phyloP scores from a whole-genome alignment of 1,139 yeast species.

The Yamadazyma atlantica region DNA sequence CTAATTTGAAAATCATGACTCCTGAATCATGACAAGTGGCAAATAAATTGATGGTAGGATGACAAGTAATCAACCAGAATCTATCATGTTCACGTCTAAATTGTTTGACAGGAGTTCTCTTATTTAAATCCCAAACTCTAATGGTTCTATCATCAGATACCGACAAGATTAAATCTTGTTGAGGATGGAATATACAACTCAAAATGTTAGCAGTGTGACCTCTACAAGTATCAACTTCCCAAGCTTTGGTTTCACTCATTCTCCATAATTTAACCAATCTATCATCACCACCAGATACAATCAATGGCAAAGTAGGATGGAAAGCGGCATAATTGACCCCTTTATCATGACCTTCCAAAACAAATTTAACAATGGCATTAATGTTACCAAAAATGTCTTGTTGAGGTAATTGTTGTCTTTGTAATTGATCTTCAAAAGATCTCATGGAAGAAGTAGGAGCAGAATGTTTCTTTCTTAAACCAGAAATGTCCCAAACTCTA shows the following conservation, averaged over 20 bases:
- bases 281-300: constrained; percentile 96
- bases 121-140: constrained; percentile 95
- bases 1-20: constrained; percentile 96
- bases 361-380: constrained; percentile 93
- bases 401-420: constrained; percentile 70
- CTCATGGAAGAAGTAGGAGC: constrained; percentile 63
- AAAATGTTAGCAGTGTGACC: constrained; percentile 96
- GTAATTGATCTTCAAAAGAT: constrained; percentile 77
- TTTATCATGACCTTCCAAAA: constrained; percentile 95
- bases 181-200: constrained; percentile 89
- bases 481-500: constrained; percentile 97
- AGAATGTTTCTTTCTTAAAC: constrained; percentile 91
- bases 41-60: constrained; percentile 86
- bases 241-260: constrained; percentile 96
- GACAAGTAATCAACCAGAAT: constrained; percentile 90
- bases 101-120: constrained; percentile 90
- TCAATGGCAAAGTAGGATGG: constrained; percentile 94
- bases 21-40: constrained; percentile 98
- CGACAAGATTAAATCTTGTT: constrained; percentile 86
- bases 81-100: constrained; percentile 93
- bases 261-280: constrained; percentile 95
- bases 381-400: constrained; percentile 94
- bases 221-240: constrained; percentile 98
- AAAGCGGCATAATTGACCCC: constrained; percentile 99
- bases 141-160: constrained; percentile 97